These are phyloP conservation scores for Aspergillus pseudonomiae DNA, from an alignment of 2,329 filamentous ascomycete genomes.

Conservation along the genomic window DNA sequence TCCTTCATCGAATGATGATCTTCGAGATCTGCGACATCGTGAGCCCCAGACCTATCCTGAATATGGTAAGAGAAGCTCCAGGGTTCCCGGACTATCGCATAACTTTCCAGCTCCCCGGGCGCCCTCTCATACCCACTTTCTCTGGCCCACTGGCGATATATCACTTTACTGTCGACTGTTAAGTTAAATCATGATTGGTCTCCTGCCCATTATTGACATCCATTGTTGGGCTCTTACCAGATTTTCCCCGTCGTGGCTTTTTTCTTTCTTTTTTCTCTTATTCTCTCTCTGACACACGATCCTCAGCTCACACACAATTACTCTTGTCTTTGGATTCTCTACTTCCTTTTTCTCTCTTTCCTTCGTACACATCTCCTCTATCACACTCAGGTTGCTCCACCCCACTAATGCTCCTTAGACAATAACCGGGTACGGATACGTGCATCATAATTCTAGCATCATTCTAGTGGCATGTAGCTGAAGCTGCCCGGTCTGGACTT, in stretches of 20 bases:
- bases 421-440: constrained; percentile 24
- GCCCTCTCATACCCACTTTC: constrained; percentile 13
- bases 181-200: constrained; percentile 1
- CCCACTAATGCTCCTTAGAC: constrained; percentile 19
- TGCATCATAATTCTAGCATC: constrained; percentile 20
- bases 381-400: constrained; percentile 18
- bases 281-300: neutral
- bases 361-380: neutral
- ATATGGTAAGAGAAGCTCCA: neutral
- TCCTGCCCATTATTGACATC: neutral
- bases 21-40: constrained; percentile 5
- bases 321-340: neutral
- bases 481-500: constrained; percentile 23
- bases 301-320: constrained; percentile 3
- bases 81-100: constrained; percentile 13
- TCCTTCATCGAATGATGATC: neutral
- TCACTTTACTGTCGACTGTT: constrained; percentile 14
- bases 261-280: constrained; percentile 1
- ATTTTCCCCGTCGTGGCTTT: neutral
- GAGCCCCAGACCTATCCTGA: neutral
- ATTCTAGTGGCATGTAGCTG: constrained; percentile 18
- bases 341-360: constrained; percentile 5
- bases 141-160: constrained; percentile 19
- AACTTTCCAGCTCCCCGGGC: constrained; percentile 14
- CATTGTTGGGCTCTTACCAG: neutral